Evolutionary conservation across 2,329 filamentous ascomycete species (phyloP).

Genomic region (Biscogniauxia marginata): DNA sequence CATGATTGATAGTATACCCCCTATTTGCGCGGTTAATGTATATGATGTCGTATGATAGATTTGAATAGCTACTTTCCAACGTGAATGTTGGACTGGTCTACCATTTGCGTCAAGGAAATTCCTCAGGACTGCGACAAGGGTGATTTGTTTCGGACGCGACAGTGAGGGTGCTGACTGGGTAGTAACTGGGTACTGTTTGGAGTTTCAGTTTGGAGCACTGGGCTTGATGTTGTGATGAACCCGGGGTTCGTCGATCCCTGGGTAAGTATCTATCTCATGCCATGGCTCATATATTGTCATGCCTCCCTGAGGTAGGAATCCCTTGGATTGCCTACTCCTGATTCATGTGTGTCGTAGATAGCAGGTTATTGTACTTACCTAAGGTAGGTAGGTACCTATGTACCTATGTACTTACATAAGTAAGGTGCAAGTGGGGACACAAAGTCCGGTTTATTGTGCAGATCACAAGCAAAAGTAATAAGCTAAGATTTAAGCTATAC

Average conservation of each 20-base stretch:
- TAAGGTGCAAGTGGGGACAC: no score
- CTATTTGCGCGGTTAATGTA: slow-evolving; percentile 32
- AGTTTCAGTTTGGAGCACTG: not conserved
- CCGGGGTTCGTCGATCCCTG: not conserved
- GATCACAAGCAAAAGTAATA: no score
- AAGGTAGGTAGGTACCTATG: no score
- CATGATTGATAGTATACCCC: slow-evolving; percentile 33
- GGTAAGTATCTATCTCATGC: not conserved
- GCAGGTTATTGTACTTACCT: no score
- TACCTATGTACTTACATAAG: no score
- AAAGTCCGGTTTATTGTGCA: no score
- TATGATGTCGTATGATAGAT: slow-evolving; percentile 35
- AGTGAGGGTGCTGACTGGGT: no score
- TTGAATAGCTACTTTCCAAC: slow-evolving; percentile 21
- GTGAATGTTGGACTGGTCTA: not conserved
- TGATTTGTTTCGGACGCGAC: not conserved
- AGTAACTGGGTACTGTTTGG: not conserved
- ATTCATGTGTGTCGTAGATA: no score
- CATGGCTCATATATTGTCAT: not conserved
- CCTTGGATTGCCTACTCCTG: no score
- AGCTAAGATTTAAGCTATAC: no score
- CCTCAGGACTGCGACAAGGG: not conserved
- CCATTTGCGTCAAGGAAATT: not conserved
- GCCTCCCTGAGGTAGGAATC: no score
- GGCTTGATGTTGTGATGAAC: not conserved